Evolutionary conservation across 306 rosid genomes (phyloP).

Genomic region (Potentilla sterilis): DNA sequence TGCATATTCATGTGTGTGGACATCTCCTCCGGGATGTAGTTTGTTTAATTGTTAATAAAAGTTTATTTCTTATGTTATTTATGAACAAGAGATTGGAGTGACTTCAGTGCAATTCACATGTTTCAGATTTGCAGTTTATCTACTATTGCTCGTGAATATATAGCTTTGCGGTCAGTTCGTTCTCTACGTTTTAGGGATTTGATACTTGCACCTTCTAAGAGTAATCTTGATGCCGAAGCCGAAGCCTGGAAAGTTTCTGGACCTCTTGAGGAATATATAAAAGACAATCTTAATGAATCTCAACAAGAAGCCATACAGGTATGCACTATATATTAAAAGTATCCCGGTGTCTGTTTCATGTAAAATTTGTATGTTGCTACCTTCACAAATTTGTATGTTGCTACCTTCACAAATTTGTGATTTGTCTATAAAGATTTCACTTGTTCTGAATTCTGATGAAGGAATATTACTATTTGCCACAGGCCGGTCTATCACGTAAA

Average conservation of each 20-base stretch:
- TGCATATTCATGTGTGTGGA: not conserved
- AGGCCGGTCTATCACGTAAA: conserved; percentile 91
- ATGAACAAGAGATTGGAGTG: not conserved
- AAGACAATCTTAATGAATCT: conserved; percentile 65
- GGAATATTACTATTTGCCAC: conserved; percentile 35
- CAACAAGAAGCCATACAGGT: conserved; percentile 85
- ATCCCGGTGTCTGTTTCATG: not conserved
- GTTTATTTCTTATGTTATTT: not conserved
- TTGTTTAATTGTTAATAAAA: not conserved
- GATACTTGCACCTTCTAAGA: conserved; percentile 59
- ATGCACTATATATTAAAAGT: conserved; percentile 24
- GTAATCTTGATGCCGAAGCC: conserved; percentile 38
- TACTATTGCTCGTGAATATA: conserved; percentile 80
- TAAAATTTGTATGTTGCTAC: not conserved
- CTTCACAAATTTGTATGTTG: not conserved
- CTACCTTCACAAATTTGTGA: not conserved
- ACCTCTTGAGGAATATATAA: conserved; percentile 61
- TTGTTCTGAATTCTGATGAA: conserved; percentile 13
- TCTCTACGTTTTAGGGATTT: conserved; percentile 75
- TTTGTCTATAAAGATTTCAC: not conserved
- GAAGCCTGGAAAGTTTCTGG: conserved; percentile 78
- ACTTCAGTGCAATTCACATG: conserved; percentile 14
- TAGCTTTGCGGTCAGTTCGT: conserved; percentile 60
- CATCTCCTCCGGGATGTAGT: not conserved
- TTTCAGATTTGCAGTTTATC: conserved; percentile 90